phyloP scores from a whole-genome alignment of 441 rosid species.

The Dalechampia spathulata region DNA sequence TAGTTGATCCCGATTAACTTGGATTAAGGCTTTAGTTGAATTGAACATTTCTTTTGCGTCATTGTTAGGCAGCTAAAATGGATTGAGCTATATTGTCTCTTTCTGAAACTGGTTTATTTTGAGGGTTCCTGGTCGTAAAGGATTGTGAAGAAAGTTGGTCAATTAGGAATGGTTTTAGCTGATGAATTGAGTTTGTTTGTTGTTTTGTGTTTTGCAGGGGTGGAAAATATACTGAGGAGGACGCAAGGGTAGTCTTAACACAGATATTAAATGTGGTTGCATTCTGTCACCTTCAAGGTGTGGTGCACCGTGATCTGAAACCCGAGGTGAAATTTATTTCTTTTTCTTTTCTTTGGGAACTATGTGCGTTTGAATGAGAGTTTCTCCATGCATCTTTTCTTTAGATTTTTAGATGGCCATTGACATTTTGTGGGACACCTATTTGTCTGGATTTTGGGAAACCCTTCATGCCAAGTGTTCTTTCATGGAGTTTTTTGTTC shows the following conservation, averaged over 20 bases:
- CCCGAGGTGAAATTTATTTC: conserved; percentile 63
- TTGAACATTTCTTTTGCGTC: no score
- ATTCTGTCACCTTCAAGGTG: conserved; percentile 97
- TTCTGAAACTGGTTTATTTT: background rate
- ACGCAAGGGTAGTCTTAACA: conserved; percentile 78
- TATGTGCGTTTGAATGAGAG: background rate
- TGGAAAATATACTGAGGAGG: conserved; percentile 96
- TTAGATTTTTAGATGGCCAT: background rate
- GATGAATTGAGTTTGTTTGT: conserved; percentile 15
- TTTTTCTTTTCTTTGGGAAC: background rate
- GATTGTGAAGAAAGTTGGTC: background rate
- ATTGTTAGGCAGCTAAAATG: background rate
- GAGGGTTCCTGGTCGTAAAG: conserved; percentile 1
- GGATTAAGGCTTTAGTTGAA: no score
- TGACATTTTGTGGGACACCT: background rate
- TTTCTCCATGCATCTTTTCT: conserved; percentile 1
- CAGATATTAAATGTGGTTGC: conserved; percentile 89
- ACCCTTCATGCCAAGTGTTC: background rate
- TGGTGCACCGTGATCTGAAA: conserved; percentile 96
- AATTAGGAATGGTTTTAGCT: conserved; percentile 10
- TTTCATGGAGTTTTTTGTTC: background rate
- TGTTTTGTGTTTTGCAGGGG: conserved; percentile 46
- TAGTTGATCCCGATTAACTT: no score
- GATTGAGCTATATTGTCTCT: background rate
- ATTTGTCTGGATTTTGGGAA: background rate